phyloP scores from a whole-genome alignment of 495 filamentous ascomycete genomes.

The Pyronema omphalodes region DNA sequence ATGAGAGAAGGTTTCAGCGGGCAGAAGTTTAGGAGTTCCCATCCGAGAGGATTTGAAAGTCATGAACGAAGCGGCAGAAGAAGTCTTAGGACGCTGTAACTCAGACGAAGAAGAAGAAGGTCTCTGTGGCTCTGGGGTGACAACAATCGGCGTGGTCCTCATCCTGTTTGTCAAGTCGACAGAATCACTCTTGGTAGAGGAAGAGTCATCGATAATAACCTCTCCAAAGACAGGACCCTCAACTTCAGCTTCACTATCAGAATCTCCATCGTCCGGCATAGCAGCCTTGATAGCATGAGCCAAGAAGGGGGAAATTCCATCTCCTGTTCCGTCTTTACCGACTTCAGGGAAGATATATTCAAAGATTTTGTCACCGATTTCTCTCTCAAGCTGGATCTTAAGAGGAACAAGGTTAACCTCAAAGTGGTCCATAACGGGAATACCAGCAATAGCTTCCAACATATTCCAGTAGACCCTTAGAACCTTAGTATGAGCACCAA shows the following conservation, averaged over 20 bases:
- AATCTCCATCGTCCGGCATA: slow-evolving; percentile 37
- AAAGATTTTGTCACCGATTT: slow-evolving; percentile 84
- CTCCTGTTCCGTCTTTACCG: slow-evolving; percentile 34
- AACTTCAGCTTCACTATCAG: slow-evolving; percentile 33
- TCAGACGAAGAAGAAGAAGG: slow-evolving; percentile 13
- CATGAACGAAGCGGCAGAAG: slow-evolving; percentile 4
- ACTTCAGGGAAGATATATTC: slow-evolving; percentile 92
- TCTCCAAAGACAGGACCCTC: slow-evolving; percentile 2
- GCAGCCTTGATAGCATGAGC: slow-evolving; percentile 53
- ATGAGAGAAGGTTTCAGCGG: slow-evolving; percentile 13
- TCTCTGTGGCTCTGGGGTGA: slow-evolving; percentile 11
- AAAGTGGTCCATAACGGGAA: slow-evolving; percentile 93
- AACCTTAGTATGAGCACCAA: slow-evolving; percentile 40
- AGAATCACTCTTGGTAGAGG: slow-evolving; percentile 21
- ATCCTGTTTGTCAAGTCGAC: slow-evolving; percentile 11
- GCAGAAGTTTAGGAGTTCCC: slow-evolving; percentile 13
- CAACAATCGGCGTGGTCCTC: slow-evolving; percentile 13
- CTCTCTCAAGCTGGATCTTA: slow-evolving; percentile 81
- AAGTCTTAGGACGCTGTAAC: background rate
- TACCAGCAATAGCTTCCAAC: slow-evolving; percentile 93
- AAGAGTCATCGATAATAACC: slow-evolving; percentile 18
- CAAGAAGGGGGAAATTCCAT: slow-evolving; percentile 62
- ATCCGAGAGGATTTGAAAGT: background rate
- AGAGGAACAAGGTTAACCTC: slow-evolving; percentile 87
- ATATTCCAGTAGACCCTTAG: slow-evolving; percentile 89